Base-by-base conservation (phyloP, 306 rosid genomes). In the Sesbania bispinosa region DNA sequence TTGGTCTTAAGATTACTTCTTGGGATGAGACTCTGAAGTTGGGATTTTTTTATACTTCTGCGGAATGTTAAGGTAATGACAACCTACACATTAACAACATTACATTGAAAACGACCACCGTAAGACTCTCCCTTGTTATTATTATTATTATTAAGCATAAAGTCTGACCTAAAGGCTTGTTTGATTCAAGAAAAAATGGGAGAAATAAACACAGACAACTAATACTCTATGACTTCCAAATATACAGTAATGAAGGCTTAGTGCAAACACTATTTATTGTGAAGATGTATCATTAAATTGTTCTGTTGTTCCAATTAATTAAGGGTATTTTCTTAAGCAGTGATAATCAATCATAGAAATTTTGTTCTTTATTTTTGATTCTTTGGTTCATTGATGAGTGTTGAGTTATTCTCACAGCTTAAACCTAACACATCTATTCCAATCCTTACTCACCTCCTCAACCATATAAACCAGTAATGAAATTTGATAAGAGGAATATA, bases 401-500 rank as follows among this genome's bases (percentile, higher is more conserved):
- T 16, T 15, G n/a, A 14, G 0, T 26, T 39, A 73, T 73, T 47
- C 69, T 16, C 27, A 1, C 65, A 65, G 15, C 39, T 23, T 9
- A 36, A 47, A 61, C 73, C 11, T 53, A 51, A 43, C 61, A 62
- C 75, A 53, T 41, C 20, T 9, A 39, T 39, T 74, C 45, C 33
- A 43, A 76, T 72, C 55, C 67, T 30, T 24, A 51, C 63, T 57
- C 32, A 24, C 36, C 29, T 36, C 53, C 47, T 59, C 38, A 50
- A 69, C 52, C 42, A 36, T 26, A 59, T n/a, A n/a, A n/a, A 58
- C 52, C 15, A 57, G 48, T 20, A 43, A 23, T 45, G 14, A 46
- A 70, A 73, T 67, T 32, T 54, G 74, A 68, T 63, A 39, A 23
- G 67, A 74, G 8, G 80, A 77, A 82, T 79, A 77, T 76, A 71